Percentiles rank a stretch among this genome's conserved stretches.
phyloP scores from a whole-genome alignment of 768 basidiomycete species.

The Aureoboletus auriporus region DNA sequence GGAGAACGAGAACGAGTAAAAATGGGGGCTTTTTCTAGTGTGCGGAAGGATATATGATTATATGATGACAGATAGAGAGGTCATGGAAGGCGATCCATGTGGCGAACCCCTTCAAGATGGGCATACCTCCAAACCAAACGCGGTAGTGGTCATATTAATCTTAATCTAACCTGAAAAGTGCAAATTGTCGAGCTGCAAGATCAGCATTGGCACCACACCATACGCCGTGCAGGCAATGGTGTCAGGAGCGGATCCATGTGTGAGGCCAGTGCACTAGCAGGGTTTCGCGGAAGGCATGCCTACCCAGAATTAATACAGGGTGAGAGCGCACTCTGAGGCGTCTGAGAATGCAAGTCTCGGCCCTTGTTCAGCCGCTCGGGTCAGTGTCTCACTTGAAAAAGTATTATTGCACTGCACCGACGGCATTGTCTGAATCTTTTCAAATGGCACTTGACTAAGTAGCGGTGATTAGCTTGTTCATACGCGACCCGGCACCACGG shows the following conservation, averaged over 20 bases:
- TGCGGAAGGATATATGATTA: not conserved
- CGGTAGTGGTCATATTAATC: too few relatives aligned
- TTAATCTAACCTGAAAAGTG: slow-evolving; percentile 33
- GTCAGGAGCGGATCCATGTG: too few relatives aligned
- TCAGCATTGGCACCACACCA: not conserved
- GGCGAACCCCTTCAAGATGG: slow-evolving; percentile 17
- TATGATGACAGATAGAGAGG: slow-evolving; percentile 12
- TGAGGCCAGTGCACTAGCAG: not conserved
- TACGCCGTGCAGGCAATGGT: too few relatives aligned
- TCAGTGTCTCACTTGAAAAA: slow-evolving; percentile 10
- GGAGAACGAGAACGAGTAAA: not conserved
- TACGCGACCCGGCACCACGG: not conserved
- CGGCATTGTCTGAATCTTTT: too few relatives aligned
- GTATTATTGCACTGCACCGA: not conserved
- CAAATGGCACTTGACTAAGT: too few relatives aligned
- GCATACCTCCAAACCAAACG: slow-evolving; percentile 17
- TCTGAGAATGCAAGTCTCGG: too few relatives aligned
- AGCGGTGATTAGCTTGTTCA: slow-evolving; percentile 1
- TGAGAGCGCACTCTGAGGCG: not conserved
- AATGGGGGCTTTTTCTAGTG: slow-evolving; percentile 21
- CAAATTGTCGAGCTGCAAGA: slow-evolving; percentile 18
- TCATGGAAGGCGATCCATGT: slow-evolving; percentile 18
- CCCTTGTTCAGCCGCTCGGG: too few relatives aligned
- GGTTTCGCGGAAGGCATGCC: too few relatives aligned
- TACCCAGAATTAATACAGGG: not conserved